A percentile compares a stretch with the other conserved stretches of the same genome.
Conservation (phyloP, 116 monocot species). For the Thalassia testudinum region DNA sequence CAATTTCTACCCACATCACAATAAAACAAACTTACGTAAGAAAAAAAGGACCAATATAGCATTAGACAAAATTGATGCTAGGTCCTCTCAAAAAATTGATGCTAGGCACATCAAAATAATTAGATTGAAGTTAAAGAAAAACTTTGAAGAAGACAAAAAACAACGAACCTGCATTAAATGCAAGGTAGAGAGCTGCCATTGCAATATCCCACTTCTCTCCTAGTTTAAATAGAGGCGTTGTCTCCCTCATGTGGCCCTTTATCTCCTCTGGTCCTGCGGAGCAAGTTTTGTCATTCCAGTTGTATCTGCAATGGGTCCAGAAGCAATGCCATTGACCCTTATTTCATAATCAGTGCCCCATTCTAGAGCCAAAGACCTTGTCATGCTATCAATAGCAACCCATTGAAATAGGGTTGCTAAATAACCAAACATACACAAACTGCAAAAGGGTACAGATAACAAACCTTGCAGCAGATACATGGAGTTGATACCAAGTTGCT, state of each 20-base stretch:
- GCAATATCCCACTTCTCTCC: conserved; percentile 91
- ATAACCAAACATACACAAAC: too few species aligned
- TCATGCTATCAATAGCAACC: conserved; percentile 92
- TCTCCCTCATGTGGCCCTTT: conserved; percentile 10
- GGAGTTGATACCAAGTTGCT: conserved; percentile 90
- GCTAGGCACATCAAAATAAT: too few species aligned
- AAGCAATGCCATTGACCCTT: conserved; percentile 92
- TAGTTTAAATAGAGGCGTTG: conserved; percentile 30
- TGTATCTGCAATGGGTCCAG: conserved; percentile 70
- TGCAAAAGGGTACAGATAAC: too few species aligned
- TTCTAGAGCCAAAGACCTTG: conserved; percentile 83
- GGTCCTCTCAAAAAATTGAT: too few species aligned
- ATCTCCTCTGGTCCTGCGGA: conserved; percentile 69
- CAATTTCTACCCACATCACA: too few species aligned
- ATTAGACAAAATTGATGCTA: too few species aligned
- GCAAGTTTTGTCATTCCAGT: conserved; percentile 65
- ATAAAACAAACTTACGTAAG: too few species aligned
- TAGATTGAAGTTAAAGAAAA: too few species aligned
- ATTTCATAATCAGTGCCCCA: conserved; percentile 94
- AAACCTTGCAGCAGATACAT: conserved; percentile 97
- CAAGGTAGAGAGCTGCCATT: conserved; percentile 73
- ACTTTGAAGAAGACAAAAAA: too few species aligned
- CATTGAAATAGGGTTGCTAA: conserved; percentile 6
- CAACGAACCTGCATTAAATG: conserved; percentile 73
- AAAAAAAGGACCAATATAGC: too few species aligned